These are phyloP conservation scores for Sporothrix protearum DNA, from an alignment of 2,329 filamentous ascomycete genomes.

Conservation along the genomic window DNA sequence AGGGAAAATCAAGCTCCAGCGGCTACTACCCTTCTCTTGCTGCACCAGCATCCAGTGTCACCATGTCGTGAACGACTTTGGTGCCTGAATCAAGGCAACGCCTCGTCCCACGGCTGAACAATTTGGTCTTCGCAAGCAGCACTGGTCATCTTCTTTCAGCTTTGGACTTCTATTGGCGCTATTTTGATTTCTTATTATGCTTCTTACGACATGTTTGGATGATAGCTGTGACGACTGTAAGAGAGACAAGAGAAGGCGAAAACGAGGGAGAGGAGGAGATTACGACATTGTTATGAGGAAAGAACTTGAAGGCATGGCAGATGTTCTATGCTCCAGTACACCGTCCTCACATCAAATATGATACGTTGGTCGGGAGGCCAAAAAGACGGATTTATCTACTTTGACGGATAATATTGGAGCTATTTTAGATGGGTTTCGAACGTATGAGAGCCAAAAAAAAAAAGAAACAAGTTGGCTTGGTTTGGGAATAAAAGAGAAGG, in stretches of 20 bases:
- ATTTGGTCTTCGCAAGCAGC: neutral
- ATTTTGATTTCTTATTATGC: neutral
- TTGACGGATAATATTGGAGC: neutral
- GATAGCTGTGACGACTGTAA: neutral
- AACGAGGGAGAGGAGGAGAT: neutral
- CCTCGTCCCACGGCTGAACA: neutral
- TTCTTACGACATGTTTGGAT: conserved; percentile 16
- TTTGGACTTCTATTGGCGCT: neutral
- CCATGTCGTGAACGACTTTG: conserved; percentile 37
- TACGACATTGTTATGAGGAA: neutral
- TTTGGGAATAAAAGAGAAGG: neutral
- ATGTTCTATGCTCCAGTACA: neutral
- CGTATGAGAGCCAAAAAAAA: neutral
- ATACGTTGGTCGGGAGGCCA: neutral
- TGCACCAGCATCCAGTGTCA: conserved; percentile 45
- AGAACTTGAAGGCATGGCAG: neutral
- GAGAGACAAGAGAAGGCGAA: neutral
- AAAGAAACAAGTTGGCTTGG: neutral
- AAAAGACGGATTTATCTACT: neutral
- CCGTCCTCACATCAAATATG: neutral
- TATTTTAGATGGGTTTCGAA: neutral
- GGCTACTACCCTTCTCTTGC: conserved; percentile 54
- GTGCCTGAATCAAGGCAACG: too few relatives aligned
- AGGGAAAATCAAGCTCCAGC: conserved; percentile 50
- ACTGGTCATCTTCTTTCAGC: neutral